A percentile compares a stretch with the other conserved stretches of the same genome.
phyloP scores from a whole-genome alignment of 2,329 filamentous ascomycete genomes.

The Cercospora sp. region DNA sequence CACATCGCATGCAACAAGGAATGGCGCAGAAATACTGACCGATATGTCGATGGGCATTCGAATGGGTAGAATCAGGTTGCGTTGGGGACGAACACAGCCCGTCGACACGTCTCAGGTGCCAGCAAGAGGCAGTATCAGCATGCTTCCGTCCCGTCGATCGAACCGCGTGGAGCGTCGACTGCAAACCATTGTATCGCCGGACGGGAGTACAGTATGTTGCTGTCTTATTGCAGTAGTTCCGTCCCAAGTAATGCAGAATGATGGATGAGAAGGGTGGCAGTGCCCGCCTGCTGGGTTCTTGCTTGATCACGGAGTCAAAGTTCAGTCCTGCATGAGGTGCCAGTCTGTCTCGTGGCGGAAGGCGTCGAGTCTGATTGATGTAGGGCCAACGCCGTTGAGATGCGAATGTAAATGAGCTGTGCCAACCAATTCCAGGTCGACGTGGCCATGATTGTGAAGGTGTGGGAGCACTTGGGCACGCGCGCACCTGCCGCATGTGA shows the following conservation, averaged over 20 bases:
- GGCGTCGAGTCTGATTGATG: not conserved
- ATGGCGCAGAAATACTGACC: not conserved
- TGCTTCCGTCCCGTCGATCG: not conserved
- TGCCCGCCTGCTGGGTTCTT: not conserved
- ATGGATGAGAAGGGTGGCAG: not conserved
- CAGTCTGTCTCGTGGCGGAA: not conserved
- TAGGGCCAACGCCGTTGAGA: not conserved
- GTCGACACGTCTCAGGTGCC: not conserved
- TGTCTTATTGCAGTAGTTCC: not conserved
- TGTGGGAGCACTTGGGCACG: conserved; percentile 3
- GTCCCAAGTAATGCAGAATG: not conserved
- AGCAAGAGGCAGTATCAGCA: not conserved
- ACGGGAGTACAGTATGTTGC: not conserved
- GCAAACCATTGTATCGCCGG: not conserved
- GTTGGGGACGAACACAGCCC: not conserved
- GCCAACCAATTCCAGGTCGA: not conserved
- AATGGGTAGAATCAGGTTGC: not conserved
- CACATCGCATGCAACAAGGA: not conserved
- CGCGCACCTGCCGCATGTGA: not conserved
- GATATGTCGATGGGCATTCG: not conserved
- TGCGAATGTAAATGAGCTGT: not conserved
- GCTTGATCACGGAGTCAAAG: not conserved
- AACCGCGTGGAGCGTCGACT: not conserved
- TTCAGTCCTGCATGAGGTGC: not conserved
- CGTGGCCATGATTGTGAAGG: not conserved